Base-by-base conservation (phyloP, 169 alveolate genomes). In the Plasmodium berghei region DNA sequence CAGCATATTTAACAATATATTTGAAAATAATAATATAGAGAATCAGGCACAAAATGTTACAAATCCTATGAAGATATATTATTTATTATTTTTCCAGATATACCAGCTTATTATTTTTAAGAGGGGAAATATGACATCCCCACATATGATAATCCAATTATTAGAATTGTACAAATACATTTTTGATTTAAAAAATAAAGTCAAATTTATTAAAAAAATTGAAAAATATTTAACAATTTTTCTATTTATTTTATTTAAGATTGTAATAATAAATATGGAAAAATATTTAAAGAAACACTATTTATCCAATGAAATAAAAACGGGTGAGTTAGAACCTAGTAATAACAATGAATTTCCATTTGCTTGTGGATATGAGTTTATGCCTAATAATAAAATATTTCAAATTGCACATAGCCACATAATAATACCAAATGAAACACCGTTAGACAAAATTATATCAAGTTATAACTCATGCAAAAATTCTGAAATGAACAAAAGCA, bases 101-200 rank as follows among this genome's bases (percentile, higher is more conserved):
- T 72, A 72, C 86, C 48, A 72, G 5, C 42, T 71, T 18, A 26
- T 75, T 5, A 61, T 49, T 26, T 59, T n/a, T 63, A 48, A 62
- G 9, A 61, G 63, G 16, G 28, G 28, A 22, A 40, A 73, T 9
- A 55, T 71, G 40, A 52, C 61, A 46, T 56, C 74, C 16, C 34
- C 16, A 14, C 87, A 75, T 14, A 72, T 62, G 34, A 9, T 61
- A 5, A 18, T 70, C 10, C 48, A 22, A 16, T 48, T 87, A 26
- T 59, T 87, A 22, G 73, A 73, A 26, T 24, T 87, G 63, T 75
- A 75, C 28, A 48, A 62, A 9, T 69, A 63, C 52, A n/a, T 75
- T 1, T 20, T 52, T 52, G 28, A 67, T 9, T 9, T 72, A 34
- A 69, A 54, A 20, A 66, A 49, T 22, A 48, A 87, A 62, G 34